These are phyloP conservation scores for Withania somnifera DNA, from an alignment of 305 asterid genomes.

Conservation along the genomic window DNA sequence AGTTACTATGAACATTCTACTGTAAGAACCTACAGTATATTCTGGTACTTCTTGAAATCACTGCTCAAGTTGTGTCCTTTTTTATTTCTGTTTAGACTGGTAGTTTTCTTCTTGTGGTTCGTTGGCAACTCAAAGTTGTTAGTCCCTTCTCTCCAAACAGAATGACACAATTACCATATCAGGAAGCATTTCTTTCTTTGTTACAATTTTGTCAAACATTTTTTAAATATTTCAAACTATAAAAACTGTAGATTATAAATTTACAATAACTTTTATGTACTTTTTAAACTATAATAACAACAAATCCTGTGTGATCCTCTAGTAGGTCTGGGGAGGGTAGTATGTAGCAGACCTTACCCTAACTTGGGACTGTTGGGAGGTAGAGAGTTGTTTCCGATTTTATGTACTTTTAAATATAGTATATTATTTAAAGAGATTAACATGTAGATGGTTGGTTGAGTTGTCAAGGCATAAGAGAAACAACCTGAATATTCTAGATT, in stretches of 20 bases:
- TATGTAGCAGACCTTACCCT: too few relatives aligned
- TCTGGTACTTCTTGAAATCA: background rate
- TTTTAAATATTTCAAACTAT: background rate
- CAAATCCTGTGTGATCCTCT: too few relatives aligned
- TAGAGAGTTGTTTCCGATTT: too few relatives aligned
- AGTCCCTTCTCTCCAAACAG: background rate
- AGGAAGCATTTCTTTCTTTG: background rate
- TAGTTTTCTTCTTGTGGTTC: too few relatives aligned
- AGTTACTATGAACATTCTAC: constrained; percentile 5
- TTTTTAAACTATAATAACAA: too few relatives aligned
- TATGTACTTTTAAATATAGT: background rate
- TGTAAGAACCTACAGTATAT: constrained; percentile 13
- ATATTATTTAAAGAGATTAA: background rate
- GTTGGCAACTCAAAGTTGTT: too few relatives aligned
- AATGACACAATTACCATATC: background rate
- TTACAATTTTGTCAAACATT: background rate
- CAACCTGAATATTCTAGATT: background rate
- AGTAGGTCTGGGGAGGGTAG: too few relatives aligned
- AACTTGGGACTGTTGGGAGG: too few relatives aligned
- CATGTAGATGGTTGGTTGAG: background rate
- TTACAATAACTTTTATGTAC: background rate
- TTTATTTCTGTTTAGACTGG: background rate
- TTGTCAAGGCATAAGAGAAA: background rate
- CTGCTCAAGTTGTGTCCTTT: background rate
- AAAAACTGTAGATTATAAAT: background rate